Evolutionary conservation across 108 stramenopile species (phyloP).

Genomic region (Skeletonema tropicum): DNA sequence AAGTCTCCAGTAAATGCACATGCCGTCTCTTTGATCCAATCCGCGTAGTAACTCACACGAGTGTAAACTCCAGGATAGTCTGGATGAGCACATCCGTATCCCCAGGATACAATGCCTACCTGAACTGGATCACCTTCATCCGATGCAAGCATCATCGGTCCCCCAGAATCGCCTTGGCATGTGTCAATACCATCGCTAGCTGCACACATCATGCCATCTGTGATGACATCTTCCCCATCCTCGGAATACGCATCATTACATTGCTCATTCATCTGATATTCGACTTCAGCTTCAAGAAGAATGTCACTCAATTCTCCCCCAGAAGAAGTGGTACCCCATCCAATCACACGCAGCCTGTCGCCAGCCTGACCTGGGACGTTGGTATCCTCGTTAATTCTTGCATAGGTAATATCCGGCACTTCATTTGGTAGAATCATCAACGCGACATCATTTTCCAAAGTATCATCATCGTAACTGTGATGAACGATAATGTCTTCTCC

Average conservation of each 20-base stretch:
- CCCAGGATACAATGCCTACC: slow-evolving; percentile 34
- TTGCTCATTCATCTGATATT: too few species aligned
- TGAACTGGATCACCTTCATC: slow-evolving; percentile 2
- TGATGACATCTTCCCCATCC: not conserved
- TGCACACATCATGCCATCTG: not conserved
- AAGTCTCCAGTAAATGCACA: slow-evolving; percentile 18
- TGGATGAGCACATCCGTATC: too few species aligned
- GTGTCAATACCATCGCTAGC: not conserved
- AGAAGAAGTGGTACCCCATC: not conserved
- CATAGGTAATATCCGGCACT: not conserved
- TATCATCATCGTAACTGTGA: not conserved
- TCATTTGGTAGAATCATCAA: not conserved
- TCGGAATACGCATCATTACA: too few species aligned
- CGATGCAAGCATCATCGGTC: not conserved
- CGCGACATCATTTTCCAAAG: not conserved
- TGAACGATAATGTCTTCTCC: not conserved
- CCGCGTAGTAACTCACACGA: slow-evolving; percentile 53
- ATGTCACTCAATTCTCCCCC: not conserved
- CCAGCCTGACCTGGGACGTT: not conserved
- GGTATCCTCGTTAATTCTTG: not conserved
- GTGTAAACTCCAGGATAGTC: slow-evolving; percentile 30
- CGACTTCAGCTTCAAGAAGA: too few species aligned
- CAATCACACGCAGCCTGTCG: not conserved
- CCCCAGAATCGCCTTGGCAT: slow-evolving; percentile 10
- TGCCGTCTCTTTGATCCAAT: slow-evolving; percentile 64